These are phyloP conservation scores for Smallanthus sonchifolius DNA, from an alignment of 129 eudicot species.

Conservation along the genomic window DNA sequence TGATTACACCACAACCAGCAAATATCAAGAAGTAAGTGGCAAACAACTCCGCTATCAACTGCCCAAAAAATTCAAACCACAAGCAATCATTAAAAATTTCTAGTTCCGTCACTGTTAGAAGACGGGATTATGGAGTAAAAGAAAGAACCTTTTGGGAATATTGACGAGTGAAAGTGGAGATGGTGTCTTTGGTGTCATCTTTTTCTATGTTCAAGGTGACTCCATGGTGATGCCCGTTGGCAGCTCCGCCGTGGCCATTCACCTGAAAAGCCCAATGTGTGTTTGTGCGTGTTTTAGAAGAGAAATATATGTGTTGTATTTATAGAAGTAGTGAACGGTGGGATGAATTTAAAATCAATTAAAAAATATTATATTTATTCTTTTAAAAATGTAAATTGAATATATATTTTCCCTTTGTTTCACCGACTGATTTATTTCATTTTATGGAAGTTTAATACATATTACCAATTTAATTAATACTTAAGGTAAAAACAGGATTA, in stretches of 20 bases:
- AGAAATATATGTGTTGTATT: conserved; percentile 5
- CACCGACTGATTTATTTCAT: no score
- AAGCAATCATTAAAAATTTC: not conserved
- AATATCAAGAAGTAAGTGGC: conserved; percentile 84
- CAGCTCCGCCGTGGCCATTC: conserved; percentile 20
- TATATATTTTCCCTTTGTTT: no score
- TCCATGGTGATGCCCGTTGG: conserved; percentile 18
- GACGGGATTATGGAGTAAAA: not conserved
- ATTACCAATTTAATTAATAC: not conserved
- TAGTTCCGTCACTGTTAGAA: not conserved
- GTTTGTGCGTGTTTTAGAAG: not conserved
- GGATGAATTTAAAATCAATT: not conserved
- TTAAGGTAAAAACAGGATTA: not conserved
- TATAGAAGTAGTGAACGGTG: conserved; percentile 5
- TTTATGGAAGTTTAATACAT: not conserved
- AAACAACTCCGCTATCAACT: conserved; percentile 75
- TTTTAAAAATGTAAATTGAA: not conserved
- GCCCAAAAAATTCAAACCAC: not conserved
- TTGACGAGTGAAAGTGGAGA: conserved; percentile 16
- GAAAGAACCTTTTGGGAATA: conserved; percentile 25
- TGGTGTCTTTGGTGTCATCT: conserved; percentile 6
- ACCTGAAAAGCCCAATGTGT: not conserved
- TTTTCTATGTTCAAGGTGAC: conserved; percentile 20
- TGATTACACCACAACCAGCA: conserved; percentile 72
- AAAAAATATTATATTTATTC: not conserved